A percentile compares a stretch with the other conserved stretches of the same genome.
These are phyloP conservation scores for Quercus bicolor DNA, from an alignment of 306 rosid genomes.

Conservation along the genomic window DNA sequence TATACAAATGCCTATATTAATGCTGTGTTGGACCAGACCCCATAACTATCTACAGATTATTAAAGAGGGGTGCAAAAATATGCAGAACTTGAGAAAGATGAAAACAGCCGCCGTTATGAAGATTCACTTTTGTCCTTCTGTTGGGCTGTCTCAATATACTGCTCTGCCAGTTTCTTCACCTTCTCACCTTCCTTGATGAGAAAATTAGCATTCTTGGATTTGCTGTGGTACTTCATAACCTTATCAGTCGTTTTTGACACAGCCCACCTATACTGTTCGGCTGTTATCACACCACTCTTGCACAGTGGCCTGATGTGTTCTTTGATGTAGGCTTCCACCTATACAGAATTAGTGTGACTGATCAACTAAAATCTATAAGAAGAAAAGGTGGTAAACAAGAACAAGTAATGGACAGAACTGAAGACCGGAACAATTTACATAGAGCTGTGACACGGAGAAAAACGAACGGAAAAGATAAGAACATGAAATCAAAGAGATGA, in stretches of 20 bases:
- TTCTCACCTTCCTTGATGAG: conserved; percentile 97
- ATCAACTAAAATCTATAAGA: conserved; percentile 4
- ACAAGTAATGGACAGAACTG: neutral
- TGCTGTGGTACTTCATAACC: conserved; percentile 85
- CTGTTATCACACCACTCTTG: conserved; percentile 88
- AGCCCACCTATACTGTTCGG: conserved; percentile 93
- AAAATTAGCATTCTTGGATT: conserved; percentile 84
- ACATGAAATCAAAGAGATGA: neutral
- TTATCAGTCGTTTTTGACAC: conserved; percentile 81
- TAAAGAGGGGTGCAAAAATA: conserved; percentile 8
- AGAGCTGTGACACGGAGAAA: neutral
- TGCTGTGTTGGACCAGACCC: conserved; percentile 10
- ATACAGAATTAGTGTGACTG: conserved; percentile 20
- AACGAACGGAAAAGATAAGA: neutral
- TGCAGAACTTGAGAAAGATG: conserved; percentile 4
- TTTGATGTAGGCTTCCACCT: conserved; percentile 94
- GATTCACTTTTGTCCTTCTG: conserved; percentile 50
- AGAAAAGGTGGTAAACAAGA: neutral
- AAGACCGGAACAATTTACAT: neutral
- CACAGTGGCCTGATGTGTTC: conserved; percentile 93
- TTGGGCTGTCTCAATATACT: conserved; percentile 80
- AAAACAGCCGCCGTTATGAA: conserved; percentile 3
- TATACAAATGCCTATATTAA: conserved; percentile 19
- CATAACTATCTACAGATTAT: conserved; percentile 15
- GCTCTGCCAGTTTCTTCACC: conserved; percentile 95